Evolutionary conservation across 2,329 filamentous ascomycete genomes (phyloP).

Genomic region (Claviceps pusilla): DNA sequence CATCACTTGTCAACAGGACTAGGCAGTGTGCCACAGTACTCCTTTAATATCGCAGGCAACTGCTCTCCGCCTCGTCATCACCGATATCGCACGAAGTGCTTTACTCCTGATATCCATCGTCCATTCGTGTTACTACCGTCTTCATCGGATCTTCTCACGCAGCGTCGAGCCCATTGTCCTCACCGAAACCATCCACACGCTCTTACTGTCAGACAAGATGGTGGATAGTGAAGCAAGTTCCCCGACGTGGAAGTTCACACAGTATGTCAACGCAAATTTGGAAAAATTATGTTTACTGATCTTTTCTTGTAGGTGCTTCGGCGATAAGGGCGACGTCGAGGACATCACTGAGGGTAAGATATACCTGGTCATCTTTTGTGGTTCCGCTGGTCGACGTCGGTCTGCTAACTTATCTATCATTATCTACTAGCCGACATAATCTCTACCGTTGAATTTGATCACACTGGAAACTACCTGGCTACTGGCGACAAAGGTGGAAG

Average conservation of each 20-base stretch:
- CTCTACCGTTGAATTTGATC: slow-evolving; percentile 80
- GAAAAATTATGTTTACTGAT: slow-evolving; percentile 11
- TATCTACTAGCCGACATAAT: slow-evolving; percentile 62
- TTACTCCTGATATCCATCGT: background rate
- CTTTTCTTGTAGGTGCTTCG: slow-evolving; percentile 63
- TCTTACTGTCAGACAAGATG: slow-evolving; percentile 48
- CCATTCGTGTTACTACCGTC: background rate
- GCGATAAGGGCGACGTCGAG: slow-evolving; percentile 98
- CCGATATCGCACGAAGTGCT: slow-evolving; percentile 1
- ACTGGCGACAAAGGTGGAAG: slow-evolving; percentile 82
- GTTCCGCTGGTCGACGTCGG: slow-evolving; percentile 5
- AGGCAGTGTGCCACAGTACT: slow-evolving; percentile 6
- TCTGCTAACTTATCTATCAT: slow-evolving; percentile 9
- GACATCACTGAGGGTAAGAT: slow-evolving; percentile 85
- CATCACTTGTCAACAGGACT: slow-evolving; percentile 9
- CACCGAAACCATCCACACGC: slow-evolving; percentile 10
- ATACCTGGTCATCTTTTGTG: background rate
- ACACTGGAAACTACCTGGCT: slow-evolving; percentile 77
- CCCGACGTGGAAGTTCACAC: slow-evolving; percentile 99
- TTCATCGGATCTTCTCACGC: background rate
- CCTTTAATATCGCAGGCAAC: slow-evolving; percentile 4
- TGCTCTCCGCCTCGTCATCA: slow-evolving; percentile 1
- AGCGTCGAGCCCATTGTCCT: background rate
- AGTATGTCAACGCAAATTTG: slow-evolving; percentile 46
- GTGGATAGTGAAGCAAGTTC: slow-evolving; percentile 88